Evolutionary conservation across 495 filamentous ascomycete genomes (phyloP), one percentile per base, ranked within the genome.

Genomic region (Aspergillus heteromorphus): DNA sequence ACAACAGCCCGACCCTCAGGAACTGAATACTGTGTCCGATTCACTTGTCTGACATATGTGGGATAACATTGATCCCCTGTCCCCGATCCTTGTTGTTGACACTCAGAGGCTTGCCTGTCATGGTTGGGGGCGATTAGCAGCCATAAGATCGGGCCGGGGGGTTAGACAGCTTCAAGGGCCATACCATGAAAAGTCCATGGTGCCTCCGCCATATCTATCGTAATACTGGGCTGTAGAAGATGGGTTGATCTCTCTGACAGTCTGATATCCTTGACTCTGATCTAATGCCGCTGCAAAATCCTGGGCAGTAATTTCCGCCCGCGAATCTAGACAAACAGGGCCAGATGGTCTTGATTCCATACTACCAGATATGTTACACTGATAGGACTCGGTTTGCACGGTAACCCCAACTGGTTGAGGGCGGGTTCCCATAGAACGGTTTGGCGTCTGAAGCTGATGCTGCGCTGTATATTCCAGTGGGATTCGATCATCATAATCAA

Each of bases 401-500:
- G 40, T 51, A 23, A 54, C 23, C 40, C 53, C 51, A 17, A 38
- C 40, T 13, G 63, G 56, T 27, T 60, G 69, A 47, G 45, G 41
- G 14, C 23, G 52, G 40, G 55, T 50, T 58, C 61, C 63, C 50
- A 42, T 47, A 25, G 40, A 23, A 38, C 54, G 48, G 27, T 36
- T 53, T 10, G 53, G 20, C 34, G 34, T 38, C n/a, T 53, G 62
- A 40, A 49, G 48, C 41, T 48, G 59, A 54, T 54, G 61, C 20
- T 55, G 62, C 8, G 49, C 17, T 7, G 53, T 42, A 42, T 68
- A 63, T 23, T 65, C 64, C 49, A 56, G 42, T 34, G 65, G 61
- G 47, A 47, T 50, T 30, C 61, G 54, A 34, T 70, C 68, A 40
- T 56, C 63, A 19, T 60, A 49, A 54, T 68, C 69, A 63, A 75